A percentile compares a stretch with the other conserved stretches of the same genome.
phyloP scores from a whole-genome alignment of 2,329 filamentous ascomycete species.

The Aspergillus brasiliensis region DNA sequence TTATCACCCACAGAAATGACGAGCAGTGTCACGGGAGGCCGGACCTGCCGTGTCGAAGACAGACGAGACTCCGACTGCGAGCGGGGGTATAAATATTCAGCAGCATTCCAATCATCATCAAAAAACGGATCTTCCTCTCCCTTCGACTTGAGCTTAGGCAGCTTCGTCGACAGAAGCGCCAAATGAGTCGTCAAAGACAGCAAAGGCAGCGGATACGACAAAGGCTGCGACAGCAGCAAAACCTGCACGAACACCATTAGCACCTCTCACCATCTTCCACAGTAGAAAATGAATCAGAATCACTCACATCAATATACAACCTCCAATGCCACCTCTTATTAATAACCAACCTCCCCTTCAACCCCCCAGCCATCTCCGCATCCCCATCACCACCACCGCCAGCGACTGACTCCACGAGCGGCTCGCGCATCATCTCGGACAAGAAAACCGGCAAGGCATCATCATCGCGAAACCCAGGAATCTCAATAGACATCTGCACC shows the following conservation, averaged over 20 bases:
- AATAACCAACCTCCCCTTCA: conserved; percentile 75
- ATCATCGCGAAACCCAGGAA: conserved; percentile 87
- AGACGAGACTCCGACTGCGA: conserved; percentile 23
- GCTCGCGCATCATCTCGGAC: conserved; percentile 84
- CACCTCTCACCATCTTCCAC: conserved; percentile 5
- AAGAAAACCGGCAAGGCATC: conserved; percentile 87
- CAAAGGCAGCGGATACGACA: conserved; percentile 90
- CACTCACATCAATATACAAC: conserved; percentile 83
- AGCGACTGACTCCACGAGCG: conserved; percentile 71
- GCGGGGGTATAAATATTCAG: conserved; percentile 73
- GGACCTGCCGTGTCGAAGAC: conserved; percentile 39
- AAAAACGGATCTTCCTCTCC: conserved; percentile 95
- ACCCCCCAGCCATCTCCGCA: conserved; percentile 69
- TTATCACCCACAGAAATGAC: conserved; percentile 85
- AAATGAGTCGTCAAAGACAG: conserved; percentile 92
- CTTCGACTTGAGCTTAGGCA: conserved; percentile 84
- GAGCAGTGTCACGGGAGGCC: conserved; percentile 86
- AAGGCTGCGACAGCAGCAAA: conserved; percentile 85
- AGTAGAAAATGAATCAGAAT: neutral
- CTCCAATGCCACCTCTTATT: conserved; percentile 95
- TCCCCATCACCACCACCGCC: conserved; percentile 73
- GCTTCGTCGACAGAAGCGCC: conserved; percentile 81
- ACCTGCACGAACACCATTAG: conserved; percentile 58
- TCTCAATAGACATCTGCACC: conserved; percentile 89
- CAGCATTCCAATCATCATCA: conserved; percentile 94